Percentiles rank a stretch among this genome's conserved stretches.
Conservation (phyloP, 23 red algal genomes). For the Gracilariopsis chorda region DNA sequence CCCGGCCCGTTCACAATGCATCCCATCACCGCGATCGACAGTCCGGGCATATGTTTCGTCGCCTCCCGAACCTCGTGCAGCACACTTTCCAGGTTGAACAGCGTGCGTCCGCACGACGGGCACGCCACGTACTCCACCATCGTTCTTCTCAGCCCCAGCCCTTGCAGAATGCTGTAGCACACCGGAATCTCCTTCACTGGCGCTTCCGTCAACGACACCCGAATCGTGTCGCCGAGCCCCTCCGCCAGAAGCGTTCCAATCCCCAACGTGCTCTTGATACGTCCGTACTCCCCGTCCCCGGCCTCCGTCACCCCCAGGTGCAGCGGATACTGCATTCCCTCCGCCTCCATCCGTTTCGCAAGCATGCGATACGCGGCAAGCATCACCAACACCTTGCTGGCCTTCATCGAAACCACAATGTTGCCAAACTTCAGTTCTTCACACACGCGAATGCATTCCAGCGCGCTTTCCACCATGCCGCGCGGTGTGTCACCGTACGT, state of each 20-base stretch:
- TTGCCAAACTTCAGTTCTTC: constrained; percentile 98
- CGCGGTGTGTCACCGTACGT: constrained; percentile 97
- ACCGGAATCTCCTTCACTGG: constrained; percentile 98
- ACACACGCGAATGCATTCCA: constrained; percentile 95
- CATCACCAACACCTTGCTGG: constrained; percentile 99
- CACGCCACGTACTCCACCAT: constrained; percentile 99
- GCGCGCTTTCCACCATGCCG: constrained; percentile 97
- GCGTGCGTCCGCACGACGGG: constrained; percentile 93
- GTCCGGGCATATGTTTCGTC: constrained; percentile 96
- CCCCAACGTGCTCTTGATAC: constrained; percentile 95
- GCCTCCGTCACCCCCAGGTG: constrained; percentile 99
- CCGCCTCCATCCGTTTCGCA: constrained; percentile 60
- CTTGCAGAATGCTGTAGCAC: constrained; percentile 98
- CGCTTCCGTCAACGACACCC: constrained; percentile 94
- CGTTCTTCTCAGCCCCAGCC: constrained; percentile 83
- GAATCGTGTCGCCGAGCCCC: constrained; percentile 96
- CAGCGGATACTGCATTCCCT: constrained; percentile 86
- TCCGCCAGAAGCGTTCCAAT: constrained; percentile 97
- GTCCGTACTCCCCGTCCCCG: constrained; percentile 98
- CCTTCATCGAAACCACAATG: constrained; percentile 97
- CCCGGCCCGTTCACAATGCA: constrained; percentile 99
- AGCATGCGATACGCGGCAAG: constrained; percentile 94
- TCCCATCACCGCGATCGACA: constrained; percentile 98
- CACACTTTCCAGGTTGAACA: constrained; percentile 96
- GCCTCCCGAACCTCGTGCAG: constrained; percentile 96